A percentile compares a stretch with the other conserved stretches of the same genome.
Evolutionary conservation across 1,284 basidiomycete genomes (phyloP).

Genomic region (Fomitopsis schrenkii): DNA sequence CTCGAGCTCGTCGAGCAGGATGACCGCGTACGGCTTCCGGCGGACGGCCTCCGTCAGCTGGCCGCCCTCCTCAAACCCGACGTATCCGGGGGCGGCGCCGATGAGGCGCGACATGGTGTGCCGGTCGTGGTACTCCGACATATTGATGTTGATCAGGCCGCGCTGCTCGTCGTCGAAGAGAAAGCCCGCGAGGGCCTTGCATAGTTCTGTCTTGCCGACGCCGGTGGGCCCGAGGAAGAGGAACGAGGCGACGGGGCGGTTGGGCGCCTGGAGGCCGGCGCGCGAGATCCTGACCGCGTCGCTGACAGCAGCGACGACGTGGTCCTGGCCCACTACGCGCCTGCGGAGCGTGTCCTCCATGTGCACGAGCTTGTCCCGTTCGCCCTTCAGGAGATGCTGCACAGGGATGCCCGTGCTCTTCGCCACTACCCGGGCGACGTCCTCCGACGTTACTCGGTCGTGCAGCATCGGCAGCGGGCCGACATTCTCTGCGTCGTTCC

Average conservation of each 20-base stretch:
- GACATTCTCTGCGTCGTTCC: slow-evolving; percentile 39
- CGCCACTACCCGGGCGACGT: slow-evolving; percentile 88
- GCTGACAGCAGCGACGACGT: slow-evolving; percentile 76
- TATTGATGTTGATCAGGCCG: slow-evolving; percentile 88
- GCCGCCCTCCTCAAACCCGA: slow-evolving; percentile 92
- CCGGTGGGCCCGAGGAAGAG: slow-evolving; percentile 89
- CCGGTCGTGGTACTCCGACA: slow-evolving; percentile 90
- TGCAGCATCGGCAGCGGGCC: slow-evolving; percentile 66
- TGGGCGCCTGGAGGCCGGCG: slow-evolving; percentile 84
- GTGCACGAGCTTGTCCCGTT: slow-evolving; percentile 87
- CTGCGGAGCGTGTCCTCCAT: slow-evolving; percentile 80
- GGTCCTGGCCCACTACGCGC: slow-evolving; percentile 87
- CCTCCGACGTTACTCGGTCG: slow-evolving; percentile 84
- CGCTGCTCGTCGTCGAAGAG: slow-evolving; percentile 85
- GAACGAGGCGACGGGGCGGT: slow-evolving; percentile 88
- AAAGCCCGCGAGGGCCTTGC: slow-evolving; percentile 83
- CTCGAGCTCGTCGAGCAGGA: slow-evolving; percentile 86
- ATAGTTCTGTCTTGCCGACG: slow-evolving; percentile 86
- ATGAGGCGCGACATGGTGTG: slow-evolving; percentile 89
- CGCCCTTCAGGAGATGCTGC: slow-evolving; percentile 83
- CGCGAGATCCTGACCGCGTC: slow-evolving; percentile 90
- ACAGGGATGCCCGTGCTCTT: slow-evolving; percentile 91
- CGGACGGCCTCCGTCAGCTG: slow-evolving; percentile 88
- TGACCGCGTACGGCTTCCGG: slow-evolving; percentile 76
- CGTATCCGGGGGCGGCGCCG: slow-evolving; percentile 89